Conservation (phyloP, 441 rosid genomes). For the Populus trichocarpa region DNA sequence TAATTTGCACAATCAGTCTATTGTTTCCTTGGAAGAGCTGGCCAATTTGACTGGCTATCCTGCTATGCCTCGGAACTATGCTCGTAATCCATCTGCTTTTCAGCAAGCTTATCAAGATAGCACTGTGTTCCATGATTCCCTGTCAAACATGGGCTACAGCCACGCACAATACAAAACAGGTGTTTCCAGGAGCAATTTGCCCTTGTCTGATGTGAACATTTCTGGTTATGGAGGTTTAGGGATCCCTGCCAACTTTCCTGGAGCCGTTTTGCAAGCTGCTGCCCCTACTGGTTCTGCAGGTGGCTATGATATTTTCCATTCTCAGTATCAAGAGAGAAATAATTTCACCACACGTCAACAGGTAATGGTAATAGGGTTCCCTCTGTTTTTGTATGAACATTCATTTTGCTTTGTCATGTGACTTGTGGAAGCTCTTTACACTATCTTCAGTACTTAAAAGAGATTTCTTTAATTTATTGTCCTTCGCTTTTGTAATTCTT, state of each 20-base stretch:
- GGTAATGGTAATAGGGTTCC: constrained; percentile 22
- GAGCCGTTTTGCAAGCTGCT: constrained; percentile 22
- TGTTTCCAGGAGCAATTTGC: constrained; percentile 25
- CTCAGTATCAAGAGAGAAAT: constrained; percentile 23
- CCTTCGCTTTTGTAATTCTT: background rate
- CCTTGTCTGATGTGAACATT: constrained; percentile 11
- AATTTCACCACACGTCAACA: constrained; percentile 20
- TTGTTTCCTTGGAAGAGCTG: background rate
- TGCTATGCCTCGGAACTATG: constrained; percentile 20
- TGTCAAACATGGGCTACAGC: constrained; percentile 22
- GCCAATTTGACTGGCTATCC: constrained; percentile 17
- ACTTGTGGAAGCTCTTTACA: background rate
- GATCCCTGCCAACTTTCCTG: constrained; percentile 20
- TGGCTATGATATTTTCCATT: constrained; percentile 24
- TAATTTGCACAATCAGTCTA: constrained; percentile 23
- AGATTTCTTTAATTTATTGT: background rate
- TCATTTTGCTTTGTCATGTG: background rate
- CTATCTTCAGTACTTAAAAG: background rate
- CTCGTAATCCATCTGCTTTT: constrained; percentile 22
- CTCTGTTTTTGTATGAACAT: too few species aligned
- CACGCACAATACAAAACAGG: constrained; percentile 14
- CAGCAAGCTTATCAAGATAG: constrained; percentile 27
- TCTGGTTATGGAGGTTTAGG: constrained; percentile 28
- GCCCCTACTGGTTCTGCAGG: constrained; percentile 16
- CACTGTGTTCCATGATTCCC: constrained; percentile 21